Evolutionary conservation across 805 yeast genomes (phyloP), one percentile per base, ranked within the genome.

Genomic region (Pichia sporocuriosa): DNA sequence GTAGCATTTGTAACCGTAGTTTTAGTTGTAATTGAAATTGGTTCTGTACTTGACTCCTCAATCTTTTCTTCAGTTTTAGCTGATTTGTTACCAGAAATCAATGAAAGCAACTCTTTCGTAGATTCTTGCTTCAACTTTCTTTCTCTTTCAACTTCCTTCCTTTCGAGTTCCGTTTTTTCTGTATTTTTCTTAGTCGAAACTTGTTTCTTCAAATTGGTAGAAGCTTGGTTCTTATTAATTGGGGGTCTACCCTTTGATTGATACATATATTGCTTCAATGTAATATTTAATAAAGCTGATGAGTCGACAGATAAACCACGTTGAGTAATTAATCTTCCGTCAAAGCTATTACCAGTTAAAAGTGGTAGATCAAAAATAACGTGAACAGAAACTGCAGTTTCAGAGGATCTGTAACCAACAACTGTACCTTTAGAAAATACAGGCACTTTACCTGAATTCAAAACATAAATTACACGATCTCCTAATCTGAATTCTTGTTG

Each of bases 401-500:
- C 86, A 31, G 77, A 68, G 4, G 74, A 63, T 20, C 63, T 64
- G 42, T 73, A 67, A 8, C 84, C 81, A 37, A 85, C 82, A 41
- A 93, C 95, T 1, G 96, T 88, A 59, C 99, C 99, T 55, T 83
- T 83, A 21, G 85, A 73, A 57, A 83, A 87, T 43, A 81, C 63
- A 22, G 96, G 95, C 13, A 89, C 95, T 56, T 85, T 87, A 39
- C 97, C 97, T 20, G 84, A 78, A 52, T 81, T 84, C 52, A 83
- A 82, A 19, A 87, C 84, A 51, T 85, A 88, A 20, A 84, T 73
- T 24, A 93, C 86, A 46, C 98, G 75, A 56, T 93, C 97, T 53
- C 98, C 98, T 19, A 93, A 69, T 23, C 74, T 72, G 58, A 93
- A 93, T 35, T 70, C 65, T 66, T 93, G 99, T 31, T 72, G 70